Percentiles rank a stretch among this genome's conserved stretches.
Evolutionary conservation across 208 protist species (phyloP).

Genomic region (Trypanosoma congolense): DNA sequence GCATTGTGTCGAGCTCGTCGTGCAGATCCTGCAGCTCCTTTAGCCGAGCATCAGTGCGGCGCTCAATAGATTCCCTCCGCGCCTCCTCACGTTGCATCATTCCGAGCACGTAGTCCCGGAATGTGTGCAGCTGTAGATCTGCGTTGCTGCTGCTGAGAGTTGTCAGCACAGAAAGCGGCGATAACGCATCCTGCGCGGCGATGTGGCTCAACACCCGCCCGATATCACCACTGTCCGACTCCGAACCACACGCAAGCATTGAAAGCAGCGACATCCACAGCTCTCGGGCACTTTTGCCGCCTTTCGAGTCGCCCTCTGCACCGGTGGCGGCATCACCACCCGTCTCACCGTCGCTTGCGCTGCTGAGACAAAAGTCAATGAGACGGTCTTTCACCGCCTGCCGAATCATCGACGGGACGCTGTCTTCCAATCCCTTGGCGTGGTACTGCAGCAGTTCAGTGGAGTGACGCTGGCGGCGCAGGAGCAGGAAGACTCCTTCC

Average conservation of each 20-base stretch:
- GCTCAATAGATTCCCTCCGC: constrained; percentile 13
- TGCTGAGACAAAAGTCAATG: constrained; percentile 35
- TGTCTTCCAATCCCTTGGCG: constrained; percentile 71
- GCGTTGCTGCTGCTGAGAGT: constrained; percentile 54
- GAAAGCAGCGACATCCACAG: constrained; percentile 90
- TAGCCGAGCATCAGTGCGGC: constrained; percentile 18
- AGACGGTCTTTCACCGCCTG: constrained; percentile 35
- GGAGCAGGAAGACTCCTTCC: constrained; percentile 87
- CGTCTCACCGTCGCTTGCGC: neutral
- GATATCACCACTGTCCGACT: constrained; percentile 38
- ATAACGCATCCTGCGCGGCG: constrained; percentile 79
- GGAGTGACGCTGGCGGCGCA: constrained; percentile 71
- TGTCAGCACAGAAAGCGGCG: constrained; percentile 90
- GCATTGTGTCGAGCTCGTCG: constrained; percentile 61
- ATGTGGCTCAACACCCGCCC: constrained; percentile 68
- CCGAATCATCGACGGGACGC: constrained; percentile 18
- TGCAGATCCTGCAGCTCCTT: constrained; percentile 49
- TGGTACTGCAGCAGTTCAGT: constrained; percentile 88
- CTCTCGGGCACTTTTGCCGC: constrained; percentile 12
- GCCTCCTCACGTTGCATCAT: constrained; percentile 40
- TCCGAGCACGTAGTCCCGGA: constrained; percentile 85
- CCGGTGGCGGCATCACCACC: constrained; percentile 13
- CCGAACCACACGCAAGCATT: constrained; percentile 58
- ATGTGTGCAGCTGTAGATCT: constrained; percentile 54
- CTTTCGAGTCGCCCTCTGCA: neutral